These are phyloP conservation scores for Aspergillus taichungensis DNA, from an alignment of 495 filamentous ascomycete species.

Conservation along the genomic window DNA sequence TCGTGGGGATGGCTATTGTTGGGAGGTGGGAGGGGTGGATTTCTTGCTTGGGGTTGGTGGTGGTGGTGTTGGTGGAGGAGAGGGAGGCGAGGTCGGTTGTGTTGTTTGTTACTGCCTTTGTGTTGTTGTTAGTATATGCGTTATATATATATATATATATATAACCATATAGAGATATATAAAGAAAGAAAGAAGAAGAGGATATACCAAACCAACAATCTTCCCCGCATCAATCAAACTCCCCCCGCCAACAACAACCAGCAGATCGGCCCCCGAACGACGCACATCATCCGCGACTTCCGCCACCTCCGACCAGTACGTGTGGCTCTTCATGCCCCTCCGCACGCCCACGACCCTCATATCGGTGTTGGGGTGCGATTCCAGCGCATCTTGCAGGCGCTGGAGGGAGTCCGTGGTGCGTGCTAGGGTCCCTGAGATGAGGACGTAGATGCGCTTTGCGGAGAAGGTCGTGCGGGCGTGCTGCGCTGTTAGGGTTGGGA, in stretches of 20 bases:
- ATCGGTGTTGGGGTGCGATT: slow-evolving; percentile 11
- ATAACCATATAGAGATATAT: neutral
- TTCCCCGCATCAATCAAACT: slow-evolving; percentile 55
- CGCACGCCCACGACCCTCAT: slow-evolving; percentile 38
- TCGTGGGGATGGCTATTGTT: slow-evolving; percentile 53
- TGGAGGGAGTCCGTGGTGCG: slow-evolving; percentile 44
- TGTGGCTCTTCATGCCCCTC: slow-evolving; percentile 52
- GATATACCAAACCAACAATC: slow-evolving; percentile 43
- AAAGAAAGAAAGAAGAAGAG: neutral
- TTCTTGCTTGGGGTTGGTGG: slow-evolving; percentile 3
- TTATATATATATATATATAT: neutral
- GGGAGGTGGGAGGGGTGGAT: slow-evolving; percentile 37
- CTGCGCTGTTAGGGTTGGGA: slow-evolving; percentile 38
- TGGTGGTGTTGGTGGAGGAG: slow-evolving; percentile 22
- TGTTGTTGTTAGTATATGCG: neutral
- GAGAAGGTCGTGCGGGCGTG: slow-evolving; percentile 44
- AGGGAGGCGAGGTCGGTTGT: slow-evolving; percentile 37
- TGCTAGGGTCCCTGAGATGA: slow-evolving; percentile 50
- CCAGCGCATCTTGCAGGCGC: slow-evolving; percentile 35
- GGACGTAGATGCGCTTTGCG: slow-evolving; percentile 47
- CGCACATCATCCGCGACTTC: slow-evolving; percentile 43
- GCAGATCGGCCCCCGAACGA: slow-evolving; percentile 40
- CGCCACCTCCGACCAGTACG: slow-evolving; percentile 50
- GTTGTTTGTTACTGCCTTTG: slow-evolving; percentile 40
- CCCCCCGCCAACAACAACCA: slow-evolving; percentile 54